These are phyloP conservation scores for Aspergillus avenaceus DNA, from an alignment of 495 filamentous ascomycete genomes.

Conservation along the genomic window DNA sequence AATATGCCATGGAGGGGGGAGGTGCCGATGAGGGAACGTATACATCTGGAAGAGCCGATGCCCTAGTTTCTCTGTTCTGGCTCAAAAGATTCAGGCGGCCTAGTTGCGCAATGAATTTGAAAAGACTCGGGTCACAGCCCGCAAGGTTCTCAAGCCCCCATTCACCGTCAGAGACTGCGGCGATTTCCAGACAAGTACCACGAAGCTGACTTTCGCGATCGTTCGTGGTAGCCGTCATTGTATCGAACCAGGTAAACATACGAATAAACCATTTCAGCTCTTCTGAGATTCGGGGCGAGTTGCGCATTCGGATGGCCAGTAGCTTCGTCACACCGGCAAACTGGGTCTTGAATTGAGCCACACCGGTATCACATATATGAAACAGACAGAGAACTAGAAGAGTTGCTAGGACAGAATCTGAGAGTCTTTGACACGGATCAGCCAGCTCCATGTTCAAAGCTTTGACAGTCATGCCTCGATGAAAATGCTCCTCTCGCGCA, in stretches of 20 bases:
- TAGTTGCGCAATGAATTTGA: slow-evolving; percentile 71
- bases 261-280: slow-evolving; percentile 89
- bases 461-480: slow-evolving; percentile 76
- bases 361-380: slow-evolving; percentile 87
- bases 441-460: slow-evolving; percentile 79
- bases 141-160: slow-evolving; percentile 82
- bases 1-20: slow-evolving; percentile 36
- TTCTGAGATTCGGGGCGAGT: slow-evolving; percentile 53
- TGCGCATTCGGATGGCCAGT: slow-evolving; percentile 67
- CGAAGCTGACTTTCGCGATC: slow-evolving; percentile 87
- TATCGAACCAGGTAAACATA: slow-evolving; percentile 95
- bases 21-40: slow-evolving; percentile 29
- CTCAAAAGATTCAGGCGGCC: slow-evolving; percentile 86
- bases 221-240: slow-evolving; percentile 88
- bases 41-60: slow-evolving; percentile 24
- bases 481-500: slow-evolving; percentile 70
- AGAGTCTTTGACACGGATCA: slow-evolving; percentile 64
- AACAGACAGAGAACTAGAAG: slow-evolving; percentile 86
- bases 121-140: slow-evolving; percentile 79
- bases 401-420: slow-evolving; percentile 86
- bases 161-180: slow-evolving; percentile 62
- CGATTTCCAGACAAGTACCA: slow-evolving; percentile 62
- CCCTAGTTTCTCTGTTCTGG: slow-evolving; percentile 59
- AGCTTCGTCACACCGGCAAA: slow-evolving; percentile 94
- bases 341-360: slow-evolving; percentile 88